A percentile compares a stretch with the other conserved stretches of the same genome.
phyloP scores from a whole-genome alignment of 345 rosid genomes.

The Salix arbutifolia region DNA sequence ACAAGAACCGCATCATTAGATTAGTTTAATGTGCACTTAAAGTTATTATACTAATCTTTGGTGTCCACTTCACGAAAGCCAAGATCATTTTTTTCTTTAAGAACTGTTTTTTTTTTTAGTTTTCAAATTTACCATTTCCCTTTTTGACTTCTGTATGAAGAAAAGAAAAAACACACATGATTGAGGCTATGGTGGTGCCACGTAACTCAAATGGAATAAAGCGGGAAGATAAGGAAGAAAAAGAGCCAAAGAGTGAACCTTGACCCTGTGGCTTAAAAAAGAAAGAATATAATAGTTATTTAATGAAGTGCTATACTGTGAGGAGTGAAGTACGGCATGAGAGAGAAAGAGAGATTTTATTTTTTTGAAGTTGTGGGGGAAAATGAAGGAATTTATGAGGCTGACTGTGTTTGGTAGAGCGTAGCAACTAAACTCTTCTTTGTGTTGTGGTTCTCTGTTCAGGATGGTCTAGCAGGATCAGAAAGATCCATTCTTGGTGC shows the following conservation, averaged over 20 bases:
- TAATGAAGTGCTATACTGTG: background rate
- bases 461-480: constrained; percentile 42
- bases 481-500: constrained; percentile 46
- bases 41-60: background rate
- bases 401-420: constrained; percentile 31
- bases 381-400: constrained; percentile 50
- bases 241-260: constrained; percentile 21
- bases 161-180: background rate
- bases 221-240: constrained; percentile 35
- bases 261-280: constrained; percentile 7
- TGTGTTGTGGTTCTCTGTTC: constrained; percentile 57
- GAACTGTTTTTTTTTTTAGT: background rate
- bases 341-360: constrained; percentile 6
- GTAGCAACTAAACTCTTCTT: constrained; percentile 19
- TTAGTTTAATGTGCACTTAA: background rate
- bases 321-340: background rate
- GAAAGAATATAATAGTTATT: background rate
- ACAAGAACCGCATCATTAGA: background rate
- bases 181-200: constrained; percentile 42
- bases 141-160: background rate
- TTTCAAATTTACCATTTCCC: background rate
- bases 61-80: background rate
- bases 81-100: background rate
- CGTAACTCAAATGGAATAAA: constrained; percentile 41
- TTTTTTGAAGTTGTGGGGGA: background rate